Conservation (phyloP, 2,329 filamentous ascomycete genomes). For the Didymella exigua region DNA sequence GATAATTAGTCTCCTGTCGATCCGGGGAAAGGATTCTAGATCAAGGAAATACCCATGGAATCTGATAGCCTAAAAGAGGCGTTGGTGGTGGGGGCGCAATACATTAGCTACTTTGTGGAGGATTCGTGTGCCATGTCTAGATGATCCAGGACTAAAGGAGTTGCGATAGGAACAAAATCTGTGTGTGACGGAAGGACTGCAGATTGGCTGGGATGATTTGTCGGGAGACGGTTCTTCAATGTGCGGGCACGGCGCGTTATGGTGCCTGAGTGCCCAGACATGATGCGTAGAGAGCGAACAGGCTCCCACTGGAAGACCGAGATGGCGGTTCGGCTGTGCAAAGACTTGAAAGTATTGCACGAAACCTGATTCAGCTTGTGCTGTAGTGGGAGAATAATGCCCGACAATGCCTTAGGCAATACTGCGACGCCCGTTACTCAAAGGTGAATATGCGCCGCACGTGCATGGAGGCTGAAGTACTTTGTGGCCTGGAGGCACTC, state of each 20-base stretch:
- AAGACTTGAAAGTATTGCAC: neutral
- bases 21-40: conserved; percentile 2
- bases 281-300: neutral
- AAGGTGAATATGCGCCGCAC: neutral
- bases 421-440: neutral
- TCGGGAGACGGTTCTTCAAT: neutral
- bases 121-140: conserved; percentile 2
- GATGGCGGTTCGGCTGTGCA: neutral
- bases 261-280: neutral
- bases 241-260: neutral
- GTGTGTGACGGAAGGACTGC: neutral
- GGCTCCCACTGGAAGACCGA: neutral
- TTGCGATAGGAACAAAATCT: neutral
- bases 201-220: neutral
- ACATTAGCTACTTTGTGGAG: conserved; percentile 5
- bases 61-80: neutral
- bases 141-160: neutral
- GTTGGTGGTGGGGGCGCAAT: neutral
- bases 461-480: neutral
- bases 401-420: neutral
- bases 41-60: neutral
- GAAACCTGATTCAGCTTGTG: neutral
- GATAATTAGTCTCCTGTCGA: neutral
- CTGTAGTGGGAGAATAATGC: neutral
- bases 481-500: neutral